Evolutionary conservation across 2,329 filamentous ascomycete genomes (phyloP), one percentile per base, ranked within the genome.

Genomic region (Zasmidium citrigriseum): DNA sequence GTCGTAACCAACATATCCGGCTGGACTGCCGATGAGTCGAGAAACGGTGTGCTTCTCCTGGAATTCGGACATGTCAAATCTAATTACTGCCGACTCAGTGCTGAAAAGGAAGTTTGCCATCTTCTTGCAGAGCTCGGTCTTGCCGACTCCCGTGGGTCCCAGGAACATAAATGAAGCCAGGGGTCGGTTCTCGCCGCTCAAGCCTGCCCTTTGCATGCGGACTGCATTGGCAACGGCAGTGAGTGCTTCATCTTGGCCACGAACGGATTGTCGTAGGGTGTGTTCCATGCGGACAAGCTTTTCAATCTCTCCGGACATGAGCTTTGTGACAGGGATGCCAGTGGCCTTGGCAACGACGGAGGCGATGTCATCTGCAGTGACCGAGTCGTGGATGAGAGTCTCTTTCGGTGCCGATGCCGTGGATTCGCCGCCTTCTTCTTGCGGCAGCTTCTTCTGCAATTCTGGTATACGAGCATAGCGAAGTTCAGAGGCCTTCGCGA

Each of bases 61-160:
- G 73, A 97, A 98, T 72, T 99, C 95, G 68, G 87, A 91, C 95
- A 98, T 98, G 75, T 98, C 95, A 75, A 98, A 98, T 29, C 95
- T 85, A 29, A 97, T 86, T 23, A 99, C 91, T 2, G 95, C 93
- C 24, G 87, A 86, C 68, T 96, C 91, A 1, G 91, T 96, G 0
- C 90, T 95, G 77, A 98, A 99, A 38, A 99, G 81, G 78, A 97
- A 98, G 58, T 84, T 85, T 1, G 95, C 95, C 67, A 99, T 88
- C 73, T 96, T 93, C 81, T 98, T 98, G 82, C 93, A 96, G 1
- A 98, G 85, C 72, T 98, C 93, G 2, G 95, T 99, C 34, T 98
- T 99, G 57, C 95, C 95, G 18, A 97, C 93, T 71, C 95, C 95
- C 0, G 95, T 98, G 4, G 95, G 95, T 0, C 95, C 95, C 2